Evolutionary conservation across 192 early-diverging fungal species (phyloP), one percentile per base, ranked within the genome.

Genomic region (Gamsiella multidivaricata): DNA sequence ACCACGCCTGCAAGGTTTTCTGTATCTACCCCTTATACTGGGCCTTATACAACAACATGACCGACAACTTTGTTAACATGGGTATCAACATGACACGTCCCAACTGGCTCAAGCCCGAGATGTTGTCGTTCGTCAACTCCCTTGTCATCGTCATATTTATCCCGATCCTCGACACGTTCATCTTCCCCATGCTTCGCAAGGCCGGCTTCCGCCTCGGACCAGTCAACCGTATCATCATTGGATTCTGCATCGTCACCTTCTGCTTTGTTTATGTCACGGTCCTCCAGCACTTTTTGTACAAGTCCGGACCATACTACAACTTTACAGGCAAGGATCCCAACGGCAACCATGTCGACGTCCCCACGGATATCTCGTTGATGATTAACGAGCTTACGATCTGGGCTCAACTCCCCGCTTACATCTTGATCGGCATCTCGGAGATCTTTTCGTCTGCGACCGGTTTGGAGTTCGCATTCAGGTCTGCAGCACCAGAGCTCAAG

Each of bases 1-100:
- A 87, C 54, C 79, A 84, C 34, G 84, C 88, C 50, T 89, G 87
- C 88, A 89, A 89, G 80, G 84, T 89, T 61, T 88, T 89, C 73
- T 51, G 85, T 54, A 83, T 82, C 58, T 89, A 83, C 76, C 88
- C 88, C 15, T 58, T 89, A 47, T 89, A 84, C 79, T 89, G 88
- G 88, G 85, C 88, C 42, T 80, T 86, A 70, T 89, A 89, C 69
- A 82, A 80, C 41, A 87, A 89, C 65, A 88, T 89, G 70, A 87
- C 83, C 49, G 88, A 89, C 69, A 89, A 89, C 69, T 75, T 89
- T 79, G 71, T 88, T 23, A 88, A 87, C 66, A 87, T 88, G 82
- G 85, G 84, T 15, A 82, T 86, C 25, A 85, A 85, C 75, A 89
- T 89, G 88, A 84, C 45, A 0, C 74, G 65, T 14, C 74, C 74